Conservation (phyloP, 2,329 filamentous ascomycete species). For the Aspergillus phoenicis region DNA sequence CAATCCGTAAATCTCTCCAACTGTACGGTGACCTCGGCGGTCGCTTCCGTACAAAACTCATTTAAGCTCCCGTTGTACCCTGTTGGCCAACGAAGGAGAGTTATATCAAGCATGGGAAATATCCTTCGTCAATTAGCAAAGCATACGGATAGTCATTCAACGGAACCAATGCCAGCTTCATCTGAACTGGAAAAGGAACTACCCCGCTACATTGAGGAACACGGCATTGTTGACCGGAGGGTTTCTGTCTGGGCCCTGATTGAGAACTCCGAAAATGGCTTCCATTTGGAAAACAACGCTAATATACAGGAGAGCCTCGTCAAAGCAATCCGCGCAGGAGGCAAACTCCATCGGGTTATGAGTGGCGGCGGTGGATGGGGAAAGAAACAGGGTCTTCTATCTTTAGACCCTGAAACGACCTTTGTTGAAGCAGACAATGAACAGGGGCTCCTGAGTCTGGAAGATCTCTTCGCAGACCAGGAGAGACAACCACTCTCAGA, state of each 20-base stretch:
- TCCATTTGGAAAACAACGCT: slow-evolving; percentile 7
- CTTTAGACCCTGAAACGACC: slow-evolving; percentile 43
- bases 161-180: slow-evolving; percentile 42
- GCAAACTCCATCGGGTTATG: slow-evolving; percentile 46
- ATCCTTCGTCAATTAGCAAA: slow-evolving; percentile 45
- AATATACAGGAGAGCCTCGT: slow-evolving; percentile 27
- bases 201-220: slow-evolving; percentile 42
- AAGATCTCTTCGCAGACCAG: slow-evolving; percentile 28
- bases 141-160: slow-evolving; percentile 29
- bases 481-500: slow-evolving; percentile 11
- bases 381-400: slow-evolving; percentile 49
- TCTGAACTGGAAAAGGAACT: slow-evolving; percentile 45
- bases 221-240: slow-evolving; percentile 39
- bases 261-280: slow-evolving; percentile 28
- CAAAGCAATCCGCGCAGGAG: slow-evolving; percentile 34
- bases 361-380: slow-evolving; percentile 50
- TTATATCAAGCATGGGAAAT: slow-evolving; percentile 47
- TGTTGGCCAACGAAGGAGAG: slow-evolving; percentile 40
- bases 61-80: slow-evolving; percentile 39
- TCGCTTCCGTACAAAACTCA: slow-evolving; percentile 20
- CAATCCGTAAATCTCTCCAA: slow-evolving; percentile 33
- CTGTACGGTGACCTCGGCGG: slow-evolving; percentile 32
- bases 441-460: slow-evolving; percentile 23
- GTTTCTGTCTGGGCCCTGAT: slow-evolving; percentile 48
- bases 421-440: slow-evolving; percentile 26